Base-by-base conservation (phyloP, 1,284 basidiomycete species). In the Lentinula novae-zelandiae region DNA sequence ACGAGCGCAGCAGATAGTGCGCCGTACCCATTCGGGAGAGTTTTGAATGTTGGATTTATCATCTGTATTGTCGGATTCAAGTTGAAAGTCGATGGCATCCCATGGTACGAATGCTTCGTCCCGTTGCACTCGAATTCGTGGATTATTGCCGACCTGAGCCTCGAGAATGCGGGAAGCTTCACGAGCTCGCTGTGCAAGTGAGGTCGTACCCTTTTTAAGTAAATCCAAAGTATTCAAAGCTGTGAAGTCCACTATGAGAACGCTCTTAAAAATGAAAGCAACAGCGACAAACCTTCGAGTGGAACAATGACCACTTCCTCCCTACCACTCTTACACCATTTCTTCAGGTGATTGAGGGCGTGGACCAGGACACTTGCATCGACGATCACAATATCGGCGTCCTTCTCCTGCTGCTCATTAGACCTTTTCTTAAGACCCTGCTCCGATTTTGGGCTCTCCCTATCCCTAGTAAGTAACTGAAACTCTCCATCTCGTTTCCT, bases 141-240 rank as follows among this genome's bases (percentile, higher is more conserved):
- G 79, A 69, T 93, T 92, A 27, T 83, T 80, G 38, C 90, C 90
- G 46, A 93, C 90, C 72, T 92, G 88, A 0, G 87, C 86, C 71
- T 94, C 92, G 39, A 94, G 80, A 60, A 90, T 84, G 33, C 92
- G 86, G 15, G 90, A 93, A 13, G 92, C 92, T 0, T 87, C 83
- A 42, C 92, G 86, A 3, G 94, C 94, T 13, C 89, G 87, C 66
- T 90, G 85, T 0, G 93, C 93, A 20, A 93, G 81, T 0, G 83
- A 75, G 38, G 81, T 88, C 0, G 86, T 86, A 1, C 94, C 94
- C 72, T 96, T 96, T 81, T 97, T 97, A 67, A 96, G 84, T 5
- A 96, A 78, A 72, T 97, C 95, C n/a, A 97, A 83, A 0, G 94
- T 96, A 69, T 93, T 94, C 36, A 96, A 81, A 5, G 90, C 94